Percentiles rank a stretch among this genome's conserved stretches.
Evolutionary conservation across 768 basidiomycete species (phyloP).

Genomic region (Cystofilobasidium bisporidii): DNA sequence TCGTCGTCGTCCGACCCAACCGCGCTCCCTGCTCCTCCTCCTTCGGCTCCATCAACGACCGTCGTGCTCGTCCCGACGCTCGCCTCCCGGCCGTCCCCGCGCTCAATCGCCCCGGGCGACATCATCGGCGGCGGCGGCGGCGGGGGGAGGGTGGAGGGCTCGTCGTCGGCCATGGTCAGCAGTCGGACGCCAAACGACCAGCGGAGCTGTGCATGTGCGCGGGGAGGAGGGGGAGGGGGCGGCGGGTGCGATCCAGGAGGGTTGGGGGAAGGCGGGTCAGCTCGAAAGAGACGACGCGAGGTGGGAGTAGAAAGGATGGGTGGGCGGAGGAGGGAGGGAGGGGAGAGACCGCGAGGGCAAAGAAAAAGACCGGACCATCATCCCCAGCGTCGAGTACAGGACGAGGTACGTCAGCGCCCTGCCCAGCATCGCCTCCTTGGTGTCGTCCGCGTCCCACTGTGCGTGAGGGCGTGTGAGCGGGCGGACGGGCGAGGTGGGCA

Average conservation of each 20-base stretch:
- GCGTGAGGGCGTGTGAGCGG: too few species aligned
- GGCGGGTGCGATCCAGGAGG: too few species aligned
- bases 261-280: too few species aligned
- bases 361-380: constrained; percentile 54
- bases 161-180: constrained; percentile 46
- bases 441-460: constrained; percentile 67
- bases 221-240: too few species aligned
- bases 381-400: constrained; percentile 86
- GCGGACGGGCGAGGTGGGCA: neutral
- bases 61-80: neutral
- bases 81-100: neutral
- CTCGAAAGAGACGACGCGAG: too few species aligned
- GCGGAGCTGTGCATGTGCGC: too few species aligned
- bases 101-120: constrained; percentile 10
- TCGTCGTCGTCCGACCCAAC: too few species aligned
- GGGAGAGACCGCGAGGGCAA: neutral
- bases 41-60: neutral
- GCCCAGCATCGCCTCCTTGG: constrained; percentile 78
- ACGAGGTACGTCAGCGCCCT: constrained; percentile 82
- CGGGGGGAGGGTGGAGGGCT: too few species aligned
- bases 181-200: constrained; percentile 84
- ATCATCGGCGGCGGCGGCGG: too few species aligned
- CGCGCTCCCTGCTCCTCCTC: too few species aligned
- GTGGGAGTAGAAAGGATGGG: too few species aligned
- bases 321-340: neutral